Evolutionary conservation across 148 eudicot species (phyloP).

Genomic region (Heliosperma pusillum): DNA sequence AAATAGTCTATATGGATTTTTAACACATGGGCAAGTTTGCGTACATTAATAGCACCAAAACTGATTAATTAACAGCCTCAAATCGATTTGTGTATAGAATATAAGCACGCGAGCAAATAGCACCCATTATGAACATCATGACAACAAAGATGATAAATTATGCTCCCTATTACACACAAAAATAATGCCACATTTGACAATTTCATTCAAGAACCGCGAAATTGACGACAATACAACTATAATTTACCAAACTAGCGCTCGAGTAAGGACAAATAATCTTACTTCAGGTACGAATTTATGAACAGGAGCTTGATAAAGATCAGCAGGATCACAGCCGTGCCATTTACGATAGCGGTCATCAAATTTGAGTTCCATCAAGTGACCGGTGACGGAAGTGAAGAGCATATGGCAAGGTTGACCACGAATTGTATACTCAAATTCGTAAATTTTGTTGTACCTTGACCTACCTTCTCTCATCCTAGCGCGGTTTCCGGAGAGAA

Average conservation of each 20-base stretch:
- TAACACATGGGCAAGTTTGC: not conserved
- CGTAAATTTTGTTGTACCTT: constrained; percentile 79
- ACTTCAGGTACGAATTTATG: constrained; percentile 68
- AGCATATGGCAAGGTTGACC: constrained; percentile 71
- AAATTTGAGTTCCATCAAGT: constrained; percentile 87
- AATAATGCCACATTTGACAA: not conserved
- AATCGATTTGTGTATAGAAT: not conserved
- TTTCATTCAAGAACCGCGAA: not conserved
- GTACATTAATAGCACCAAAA: not conserved
- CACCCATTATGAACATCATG: not conserved
- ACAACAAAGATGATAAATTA: not conserved
- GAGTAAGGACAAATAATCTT: not conserved
- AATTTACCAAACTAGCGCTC: not conserved
- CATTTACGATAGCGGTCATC: constrained; percentile 77
- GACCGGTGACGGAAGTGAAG: constrained; percentile 91
- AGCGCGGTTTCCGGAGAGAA: constrained; percentile 52
- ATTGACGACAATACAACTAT: too few species aligned
- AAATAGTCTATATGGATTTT: not conserved
- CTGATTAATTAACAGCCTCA: not conserved
- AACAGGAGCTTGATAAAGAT: constrained; percentile 76
- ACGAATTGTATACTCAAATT: constrained; percentile 55
- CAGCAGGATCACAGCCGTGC: constrained; percentile 87
- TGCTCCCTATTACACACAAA: not conserved
- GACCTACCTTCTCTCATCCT: constrained; percentile 79
- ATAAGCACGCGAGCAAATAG: not conserved